Conservation (phyloP, 2,329 filamentous ascomycete genomes). For the Cercospora berteroae region DNA sequence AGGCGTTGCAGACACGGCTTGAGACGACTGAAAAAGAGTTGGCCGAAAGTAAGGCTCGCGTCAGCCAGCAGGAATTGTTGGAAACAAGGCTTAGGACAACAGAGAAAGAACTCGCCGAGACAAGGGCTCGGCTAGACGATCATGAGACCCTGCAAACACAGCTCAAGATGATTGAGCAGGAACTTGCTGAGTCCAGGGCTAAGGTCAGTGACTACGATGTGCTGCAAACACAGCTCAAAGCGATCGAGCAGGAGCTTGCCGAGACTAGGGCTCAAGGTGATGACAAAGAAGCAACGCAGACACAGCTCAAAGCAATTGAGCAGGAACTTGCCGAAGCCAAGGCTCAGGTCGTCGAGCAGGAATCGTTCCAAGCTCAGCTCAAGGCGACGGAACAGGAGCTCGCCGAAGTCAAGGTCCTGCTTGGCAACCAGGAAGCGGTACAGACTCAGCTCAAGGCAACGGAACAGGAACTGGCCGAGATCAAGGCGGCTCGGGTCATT, state of each 20-base stretch:
- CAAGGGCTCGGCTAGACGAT: background rate
- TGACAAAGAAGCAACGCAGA: constrained; percentile 10
- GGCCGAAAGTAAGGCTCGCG: constrained; percentile 17
- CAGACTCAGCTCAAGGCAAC: background rate
- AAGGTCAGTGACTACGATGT: background rate
- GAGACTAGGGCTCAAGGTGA: constrained; percentile 23
- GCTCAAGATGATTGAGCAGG: background rate
- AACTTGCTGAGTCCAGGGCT: background rate
- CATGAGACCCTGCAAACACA: constrained; percentile 1
- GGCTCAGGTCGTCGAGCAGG: background rate
- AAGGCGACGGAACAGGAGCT: background rate
- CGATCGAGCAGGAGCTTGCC: background rate
- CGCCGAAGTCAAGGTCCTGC: background rate
- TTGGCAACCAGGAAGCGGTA: background rate
- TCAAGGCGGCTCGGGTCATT: background rate
- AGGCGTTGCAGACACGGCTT: background rate
- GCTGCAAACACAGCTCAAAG: background rate
- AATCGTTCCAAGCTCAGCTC: background rate
- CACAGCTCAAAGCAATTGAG: background rate
- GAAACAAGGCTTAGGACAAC: background rate
- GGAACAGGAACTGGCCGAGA: background rate
- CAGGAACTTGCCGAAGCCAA: background rate
- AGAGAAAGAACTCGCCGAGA: background rate
- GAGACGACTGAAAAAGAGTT: background rate
- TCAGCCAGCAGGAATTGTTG: constrained; percentile 21